Conservation (phyloP, 495 filamentous ascomycete species). For the Cercophora samala region DNA sequence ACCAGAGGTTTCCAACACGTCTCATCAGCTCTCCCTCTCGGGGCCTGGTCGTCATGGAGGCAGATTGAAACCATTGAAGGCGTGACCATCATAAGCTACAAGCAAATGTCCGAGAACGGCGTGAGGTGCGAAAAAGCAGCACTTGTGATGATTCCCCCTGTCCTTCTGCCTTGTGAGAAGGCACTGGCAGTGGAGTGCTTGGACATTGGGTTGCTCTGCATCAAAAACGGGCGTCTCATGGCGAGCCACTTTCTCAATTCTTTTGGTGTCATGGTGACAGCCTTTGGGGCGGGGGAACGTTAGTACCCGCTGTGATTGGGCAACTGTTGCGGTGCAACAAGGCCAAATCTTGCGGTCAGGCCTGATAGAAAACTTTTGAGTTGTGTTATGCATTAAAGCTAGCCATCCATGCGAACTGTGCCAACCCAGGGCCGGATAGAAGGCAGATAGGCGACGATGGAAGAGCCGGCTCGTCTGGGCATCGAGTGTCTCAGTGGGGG, state of each 20-base stretch:
- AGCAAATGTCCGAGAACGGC: background rate
- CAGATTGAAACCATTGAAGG: background rate
- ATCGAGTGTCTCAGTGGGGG: background rate
- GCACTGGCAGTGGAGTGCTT: background rate
- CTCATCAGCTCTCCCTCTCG: background rate
- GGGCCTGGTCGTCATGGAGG: background rate
- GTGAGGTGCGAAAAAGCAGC: background rate
- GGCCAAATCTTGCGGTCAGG: slow-evolving; percentile 10
- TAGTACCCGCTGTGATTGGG: slow-evolving; percentile 1
- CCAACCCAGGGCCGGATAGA: background rate
- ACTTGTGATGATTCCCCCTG: background rate
- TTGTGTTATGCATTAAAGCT: background rate
- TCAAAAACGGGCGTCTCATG: background rate
- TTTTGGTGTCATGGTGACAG: background rate
- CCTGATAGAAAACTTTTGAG: slow-evolving; percentile 1
- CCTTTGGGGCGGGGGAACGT: slow-evolving; percentile 1
- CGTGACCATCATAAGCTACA: background rate
- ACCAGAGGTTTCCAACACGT: background rate
- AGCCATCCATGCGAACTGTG: background rate
- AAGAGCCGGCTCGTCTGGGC: background rate
- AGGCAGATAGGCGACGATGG: background rate
- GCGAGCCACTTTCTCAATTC: background rate
- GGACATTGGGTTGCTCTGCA: slow-evolving; percentile 11
- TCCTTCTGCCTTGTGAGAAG: background rate
- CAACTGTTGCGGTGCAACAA: background rate